Evolutionary conservation across 768 basidiomycete genomes (phyloP).

Genomic region (Agrocybe chaxingu): DNA sequence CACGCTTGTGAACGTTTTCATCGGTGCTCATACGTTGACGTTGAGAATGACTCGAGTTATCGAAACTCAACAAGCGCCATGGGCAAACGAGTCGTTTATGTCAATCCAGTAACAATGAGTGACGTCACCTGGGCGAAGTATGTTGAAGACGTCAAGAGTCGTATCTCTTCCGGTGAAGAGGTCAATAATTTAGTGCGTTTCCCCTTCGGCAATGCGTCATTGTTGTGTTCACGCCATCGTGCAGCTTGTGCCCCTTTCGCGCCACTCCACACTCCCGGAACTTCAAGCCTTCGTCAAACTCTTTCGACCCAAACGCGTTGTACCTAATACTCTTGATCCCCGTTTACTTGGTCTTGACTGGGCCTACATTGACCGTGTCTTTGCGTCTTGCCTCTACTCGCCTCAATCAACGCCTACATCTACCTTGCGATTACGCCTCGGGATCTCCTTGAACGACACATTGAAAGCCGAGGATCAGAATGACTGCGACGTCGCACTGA

Average conservation of each 20-base stretch:
- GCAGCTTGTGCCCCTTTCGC: conserved; percentile 78
- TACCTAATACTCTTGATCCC: conserved; percentile 76
- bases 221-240: background rate
- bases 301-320: conserved; percentile 72
- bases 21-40: conserved; percentile 63
- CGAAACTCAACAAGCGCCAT: conserved; percentile 35
- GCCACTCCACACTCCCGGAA: conserved; percentile 89
- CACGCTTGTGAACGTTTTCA: conserved; percentile 90
- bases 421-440: conserved; percentile 4
- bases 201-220: background rate
- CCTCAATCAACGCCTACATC: conserved; percentile 4
- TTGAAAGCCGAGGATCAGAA: conserved; percentile 16
- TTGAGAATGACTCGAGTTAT: conserved; percentile 30
- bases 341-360: conserved; percentile 62
- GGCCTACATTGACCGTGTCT: conserved; percentile 67
- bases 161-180: conserved; percentile 36
- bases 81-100: conserved; percentile 67
- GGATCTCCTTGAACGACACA: conserved; percentile 2
- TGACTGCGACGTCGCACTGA: conserved; percentile 48
- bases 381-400: conserved; percentile 51
- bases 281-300: conserved; percentile 76
- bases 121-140: conserved; percentile 49
- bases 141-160: conserved; percentile 33
- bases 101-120: conserved; percentile 80
- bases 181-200: conserved; percentile 63